Evolutionary conservation across 2,329 filamentous ascomycete species (phyloP).

Genomic region (Alternaria incomplexa): DNA sequence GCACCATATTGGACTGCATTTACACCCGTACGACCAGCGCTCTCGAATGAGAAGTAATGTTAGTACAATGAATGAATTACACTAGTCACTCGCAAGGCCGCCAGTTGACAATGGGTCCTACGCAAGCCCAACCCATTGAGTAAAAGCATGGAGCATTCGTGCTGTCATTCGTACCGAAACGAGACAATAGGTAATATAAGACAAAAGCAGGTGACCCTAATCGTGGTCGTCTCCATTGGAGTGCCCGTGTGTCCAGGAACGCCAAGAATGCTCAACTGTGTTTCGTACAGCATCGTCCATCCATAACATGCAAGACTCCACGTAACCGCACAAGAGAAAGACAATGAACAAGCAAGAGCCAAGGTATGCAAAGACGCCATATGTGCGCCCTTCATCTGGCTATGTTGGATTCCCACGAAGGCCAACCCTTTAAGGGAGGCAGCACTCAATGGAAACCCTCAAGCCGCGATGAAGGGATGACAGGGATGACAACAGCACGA

Average conservation of each 20-base stretch:
- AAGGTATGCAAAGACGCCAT: slow-evolving; percentile 1
- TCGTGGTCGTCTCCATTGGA: background rate
- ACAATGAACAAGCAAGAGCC: background rate
- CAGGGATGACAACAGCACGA: background rate
- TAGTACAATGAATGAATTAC: background rate
- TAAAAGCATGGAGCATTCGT: background rate
- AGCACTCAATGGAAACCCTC: slow-evolving; percentile 21
- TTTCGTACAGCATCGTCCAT: slow-evolving; percentile 8
- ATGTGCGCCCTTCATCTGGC: slow-evolving; percentile 18
- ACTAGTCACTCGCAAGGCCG: background rate
- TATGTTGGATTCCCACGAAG: slow-evolving; percentile 24
- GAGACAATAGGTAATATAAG: background rate
- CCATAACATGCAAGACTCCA: background rate
- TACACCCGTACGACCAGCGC: background rate
- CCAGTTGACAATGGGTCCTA: background rate
- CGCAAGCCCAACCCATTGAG: background rate
- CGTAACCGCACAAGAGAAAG: background rate
- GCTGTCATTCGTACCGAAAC: background rate
- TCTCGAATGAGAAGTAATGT: background rate
- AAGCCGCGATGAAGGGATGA: slow-evolving; percentile 19
- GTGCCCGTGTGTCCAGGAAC: background rate
- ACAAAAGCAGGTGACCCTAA: background rate
- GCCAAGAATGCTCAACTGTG: slow-evolving; percentile 4
- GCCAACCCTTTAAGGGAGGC: slow-evolving; percentile 24
- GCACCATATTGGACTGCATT: background rate